A percentile compares a stretch with the other conserved stretches of the same genome.
Conservation (phyloP, 495 filamentous ascomycete species). For the Penicillium crystallinum region DNA sequence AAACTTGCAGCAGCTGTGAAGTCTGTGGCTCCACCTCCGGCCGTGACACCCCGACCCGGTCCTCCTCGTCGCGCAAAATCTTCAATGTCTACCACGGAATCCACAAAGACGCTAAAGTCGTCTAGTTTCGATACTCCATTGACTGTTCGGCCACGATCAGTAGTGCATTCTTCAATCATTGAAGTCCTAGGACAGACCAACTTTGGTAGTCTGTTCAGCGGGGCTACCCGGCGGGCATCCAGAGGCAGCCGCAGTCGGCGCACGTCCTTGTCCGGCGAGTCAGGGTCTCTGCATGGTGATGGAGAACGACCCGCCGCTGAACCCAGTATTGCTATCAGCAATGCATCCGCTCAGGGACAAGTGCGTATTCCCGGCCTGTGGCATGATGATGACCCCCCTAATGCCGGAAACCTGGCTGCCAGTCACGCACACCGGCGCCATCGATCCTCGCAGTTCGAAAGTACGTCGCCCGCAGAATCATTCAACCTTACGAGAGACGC, state of each 20-base stretch:
- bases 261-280: slow-evolving; percentile 52
- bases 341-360: slow-evolving; percentile 57
- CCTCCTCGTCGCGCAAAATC: slow-evolving; percentile 49
- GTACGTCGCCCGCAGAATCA: slow-evolving; percentile 38
- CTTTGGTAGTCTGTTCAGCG: slow-evolving; percentile 54
- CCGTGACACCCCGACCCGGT: slow-evolving; percentile 39
- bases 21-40: slow-evolving; percentile 31
- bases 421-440: slow-evolving; percentile 31
- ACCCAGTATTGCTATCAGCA: slow-evolving; percentile 57
- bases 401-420: slow-evolving; percentile 11
- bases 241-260: slow-evolving; percentile 46
- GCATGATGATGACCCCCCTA: slow-evolving; percentile 25
- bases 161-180: slow-evolving; percentile 36
- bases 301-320: slow-evolving; percentile 57
- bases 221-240: slow-evolving; percentile 46
- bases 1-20: slow-evolving; percentile 11
- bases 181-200: slow-evolving; percentile 46
- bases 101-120: slow-evolving; percentile 55
- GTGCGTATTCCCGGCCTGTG: slow-evolving; percentile 47
- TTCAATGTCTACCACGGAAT: slow-evolving; percentile 57
- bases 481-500: slow-evolving; percentile 42
- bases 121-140: slow-evolving; percentile 24
- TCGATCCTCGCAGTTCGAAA: slow-evolving; percentile 34
- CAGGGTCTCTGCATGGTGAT: slow-evolving; percentile 47
- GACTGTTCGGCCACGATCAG: slow-evolving; percentile 36